A percentile compares a stretch with the other conserved stretches of the same genome.
These are phyloP conservation scores for Daphne laureola DNA, from an alignment of 441 rosid genomes.

Conservation along the genomic window DNA sequence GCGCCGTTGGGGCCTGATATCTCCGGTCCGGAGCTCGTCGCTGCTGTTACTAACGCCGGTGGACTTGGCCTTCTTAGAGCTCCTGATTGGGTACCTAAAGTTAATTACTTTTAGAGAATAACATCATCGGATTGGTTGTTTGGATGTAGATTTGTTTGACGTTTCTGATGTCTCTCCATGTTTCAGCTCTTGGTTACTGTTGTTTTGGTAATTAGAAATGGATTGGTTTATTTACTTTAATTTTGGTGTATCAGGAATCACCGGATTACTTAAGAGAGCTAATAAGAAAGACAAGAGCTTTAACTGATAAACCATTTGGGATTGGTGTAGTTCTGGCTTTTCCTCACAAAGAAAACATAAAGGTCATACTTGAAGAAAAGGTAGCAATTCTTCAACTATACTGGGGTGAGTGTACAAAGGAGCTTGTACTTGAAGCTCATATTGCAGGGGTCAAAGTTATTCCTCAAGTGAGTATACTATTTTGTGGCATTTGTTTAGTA, in stretches of 20 bases:
- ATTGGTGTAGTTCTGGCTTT: slow-evolving; percentile 69
- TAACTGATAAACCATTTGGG: slow-evolving; percentile 80
- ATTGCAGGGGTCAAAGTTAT: slow-evolving; percentile 61
- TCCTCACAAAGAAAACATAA: slow-evolving; percentile 59
- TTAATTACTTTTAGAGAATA: not conserved
- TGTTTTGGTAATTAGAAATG: not conserved
- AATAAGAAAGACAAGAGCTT: slow-evolving; percentile 55
- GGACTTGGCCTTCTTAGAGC: slow-evolving; percentile 75
- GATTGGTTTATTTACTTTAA: slow-evolving; percentile 1
- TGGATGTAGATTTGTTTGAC: not conserved
- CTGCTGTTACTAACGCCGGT: slow-evolving; percentile 85
- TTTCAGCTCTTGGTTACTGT: not conserved
- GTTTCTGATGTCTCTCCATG: too few species aligned
- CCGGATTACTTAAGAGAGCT: slow-evolving; percentile 58
- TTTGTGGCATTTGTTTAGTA: not conserved
- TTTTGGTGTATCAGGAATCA: slow-evolving; percentile 39
- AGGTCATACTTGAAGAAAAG: slow-evolving; percentile 50
- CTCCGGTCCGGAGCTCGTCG: slow-evolving; percentile 81
- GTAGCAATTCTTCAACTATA: slow-evolving; percentile 67
- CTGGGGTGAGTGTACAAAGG: slow-evolving; percentile 73
- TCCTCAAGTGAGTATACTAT: slow-evolving; percentile 72
- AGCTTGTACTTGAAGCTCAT: slow-evolving; percentile 60
- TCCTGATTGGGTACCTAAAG: slow-evolving; percentile 60
- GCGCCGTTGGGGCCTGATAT: slow-evolving; percentile 88
- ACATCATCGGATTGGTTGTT: not conserved